phyloP scores from a whole-genome alignment of 139 green algal genomes.

The Diplosphaera chodatii region DNA sequence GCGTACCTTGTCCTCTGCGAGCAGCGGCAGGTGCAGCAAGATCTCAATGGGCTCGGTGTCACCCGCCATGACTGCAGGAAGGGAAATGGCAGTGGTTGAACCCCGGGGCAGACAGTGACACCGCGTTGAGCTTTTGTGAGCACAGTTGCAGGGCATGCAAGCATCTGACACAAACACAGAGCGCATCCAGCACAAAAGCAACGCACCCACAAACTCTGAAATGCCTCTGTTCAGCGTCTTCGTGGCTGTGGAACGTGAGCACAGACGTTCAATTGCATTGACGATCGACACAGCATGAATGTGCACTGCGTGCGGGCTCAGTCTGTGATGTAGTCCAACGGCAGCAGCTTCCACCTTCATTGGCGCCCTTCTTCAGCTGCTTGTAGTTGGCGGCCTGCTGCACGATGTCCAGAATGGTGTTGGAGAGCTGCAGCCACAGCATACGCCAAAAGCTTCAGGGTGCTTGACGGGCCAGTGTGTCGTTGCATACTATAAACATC shows the following conservation, averaged over 20 bases:
- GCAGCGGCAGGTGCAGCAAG: conserved; percentile 95
- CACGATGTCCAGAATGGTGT: conserved; percentile 98
- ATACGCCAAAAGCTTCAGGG: too few relatives aligned
- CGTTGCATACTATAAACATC: too few relatives aligned
- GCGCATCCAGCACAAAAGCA: too few relatives aligned
- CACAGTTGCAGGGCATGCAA: too few relatives aligned
- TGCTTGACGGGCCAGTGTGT: too few relatives aligned
- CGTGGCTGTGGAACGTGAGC: conserved; percentile 55
- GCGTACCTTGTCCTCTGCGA: conserved; percentile 95
- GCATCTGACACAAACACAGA: too few relatives aligned
- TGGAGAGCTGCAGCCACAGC: conserved; percentile 85
- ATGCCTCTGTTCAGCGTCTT: conserved; percentile 96
- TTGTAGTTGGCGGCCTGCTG: conserved; percentile 98
- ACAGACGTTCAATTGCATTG: too few relatives aligned
- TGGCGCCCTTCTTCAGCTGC: conserved; percentile 99
- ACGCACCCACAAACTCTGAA: conserved; percentile 77
- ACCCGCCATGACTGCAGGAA: conserved; percentile 80
- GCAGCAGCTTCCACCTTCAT: conserved; percentile 74
- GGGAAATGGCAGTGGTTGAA: conserved; percentile 1
- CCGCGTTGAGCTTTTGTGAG: too few relatives aligned
- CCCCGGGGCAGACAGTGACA: too few relatives aligned
- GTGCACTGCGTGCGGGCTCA: too few relatives aligned
- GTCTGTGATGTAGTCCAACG: too few relatives aligned
- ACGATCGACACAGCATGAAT: not conserved
- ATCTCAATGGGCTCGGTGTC: conserved; percentile 99